Percentiles rank a stretch among this genome's conserved stretches.
These are phyloP conservation scores for Poterioochromonas sp. DNA, from an alignment of 352 stramenopile species.

Conservation along the genomic window DNA sequence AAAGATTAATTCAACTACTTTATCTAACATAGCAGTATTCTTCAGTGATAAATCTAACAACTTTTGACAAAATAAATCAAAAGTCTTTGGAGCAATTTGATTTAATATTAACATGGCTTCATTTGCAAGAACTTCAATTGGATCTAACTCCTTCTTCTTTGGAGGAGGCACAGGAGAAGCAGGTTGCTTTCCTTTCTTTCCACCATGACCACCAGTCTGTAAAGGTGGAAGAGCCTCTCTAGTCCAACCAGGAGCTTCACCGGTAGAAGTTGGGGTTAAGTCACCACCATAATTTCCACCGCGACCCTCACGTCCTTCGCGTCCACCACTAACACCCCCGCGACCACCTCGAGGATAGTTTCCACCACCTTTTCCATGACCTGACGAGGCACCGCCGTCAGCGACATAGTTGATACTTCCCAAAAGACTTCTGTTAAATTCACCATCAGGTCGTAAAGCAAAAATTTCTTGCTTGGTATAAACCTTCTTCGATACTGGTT, in stretches of 20 bases:
- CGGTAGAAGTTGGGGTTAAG: neutral
- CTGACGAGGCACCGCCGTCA: neutral
- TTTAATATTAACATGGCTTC: slow-evolving; percentile 81
- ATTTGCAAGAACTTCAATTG: slow-evolving; percentile 64
- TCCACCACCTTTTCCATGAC: neutral
- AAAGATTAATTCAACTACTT: slow-evolving; percentile 74
- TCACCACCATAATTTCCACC: neutral
- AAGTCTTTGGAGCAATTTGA: slow-evolving; percentile 85
- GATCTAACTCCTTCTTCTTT: slow-evolving; percentile 9
- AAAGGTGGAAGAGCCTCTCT: neutral
- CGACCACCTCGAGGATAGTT: neutral
- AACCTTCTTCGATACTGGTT: neutral
- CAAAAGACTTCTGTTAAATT: neutral
- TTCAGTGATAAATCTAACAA: slow-evolving; percentile 71
- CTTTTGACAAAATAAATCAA: slow-evolving; percentile 65
- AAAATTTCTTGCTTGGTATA: neutral
- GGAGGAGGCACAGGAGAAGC: neutral
- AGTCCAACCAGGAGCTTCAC: neutral
- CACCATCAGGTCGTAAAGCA: neutral
- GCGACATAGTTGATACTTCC: neutral
- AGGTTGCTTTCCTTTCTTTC: neutral
- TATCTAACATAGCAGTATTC: slow-evolving; percentile 74
- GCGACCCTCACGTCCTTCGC: neutral
- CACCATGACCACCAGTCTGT: too few species aligned
- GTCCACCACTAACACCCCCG: neutral